These are phyloP conservation scores for Pythium dissotocum DNA, from an alignment of 352 stramenopile species.

Conservation along the genomic window DNA sequence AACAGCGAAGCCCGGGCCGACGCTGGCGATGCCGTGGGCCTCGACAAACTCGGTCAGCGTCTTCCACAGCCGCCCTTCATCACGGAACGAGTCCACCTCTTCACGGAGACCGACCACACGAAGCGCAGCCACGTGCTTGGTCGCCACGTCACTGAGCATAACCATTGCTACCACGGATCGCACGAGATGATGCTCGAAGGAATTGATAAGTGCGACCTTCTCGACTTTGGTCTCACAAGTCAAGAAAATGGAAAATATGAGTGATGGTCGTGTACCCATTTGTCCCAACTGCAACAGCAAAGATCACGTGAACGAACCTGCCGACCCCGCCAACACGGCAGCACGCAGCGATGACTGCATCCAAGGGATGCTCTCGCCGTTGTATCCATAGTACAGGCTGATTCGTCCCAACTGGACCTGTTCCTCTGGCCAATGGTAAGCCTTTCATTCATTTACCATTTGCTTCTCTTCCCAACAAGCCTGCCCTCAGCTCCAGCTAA, in stretches of 20 bases:
- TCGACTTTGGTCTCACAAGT: not conserved
- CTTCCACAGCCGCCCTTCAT: conserved; percentile 9
- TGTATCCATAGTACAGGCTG: too few relatives aligned
- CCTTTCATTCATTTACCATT: not conserved
- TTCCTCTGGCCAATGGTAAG: too few relatives aligned
- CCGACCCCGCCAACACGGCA: not conserved
- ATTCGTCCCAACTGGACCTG: too few relatives aligned
- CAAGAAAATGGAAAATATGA: not conserved
- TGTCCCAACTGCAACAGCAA: conserved; percentile 1
- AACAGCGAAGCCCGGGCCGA: conserved; percentile 2
- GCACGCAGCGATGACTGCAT: not conserved
- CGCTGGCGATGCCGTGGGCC: not conserved
- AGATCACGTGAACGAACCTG: conserved; percentile 1
- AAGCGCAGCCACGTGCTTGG: conserved; percentile 4
- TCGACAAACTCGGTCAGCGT: conserved; percentile 2
- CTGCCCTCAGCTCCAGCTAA: not conserved
- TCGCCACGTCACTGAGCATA: not conserved
- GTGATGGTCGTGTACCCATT: conserved; percentile 1
- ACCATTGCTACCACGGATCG: not conserved
- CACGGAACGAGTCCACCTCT: conserved; percentile 9
- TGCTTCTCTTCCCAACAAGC: not conserved
- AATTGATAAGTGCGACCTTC: not conserved
- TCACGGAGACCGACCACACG: conserved; percentile 5
- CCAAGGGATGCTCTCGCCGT: too few relatives aligned
- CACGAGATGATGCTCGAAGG: not conserved